A percentile compares a stretch with the other conserved stretches of the same genome.
Conservation (phyloP, 192 early-diverging fungal species). For the Phlyctochytrium arcticum region DNA sequence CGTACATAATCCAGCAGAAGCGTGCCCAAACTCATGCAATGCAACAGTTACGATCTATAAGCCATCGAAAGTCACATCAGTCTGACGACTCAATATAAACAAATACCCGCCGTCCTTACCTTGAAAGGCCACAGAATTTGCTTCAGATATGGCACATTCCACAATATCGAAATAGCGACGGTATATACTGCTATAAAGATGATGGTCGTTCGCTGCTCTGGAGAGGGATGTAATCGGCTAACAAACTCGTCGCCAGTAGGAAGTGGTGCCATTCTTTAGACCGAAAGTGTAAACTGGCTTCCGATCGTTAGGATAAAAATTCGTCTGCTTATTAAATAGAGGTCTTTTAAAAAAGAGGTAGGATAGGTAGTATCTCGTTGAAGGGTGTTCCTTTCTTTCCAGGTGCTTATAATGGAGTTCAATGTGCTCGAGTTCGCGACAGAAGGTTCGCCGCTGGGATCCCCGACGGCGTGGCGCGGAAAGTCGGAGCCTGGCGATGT, state of each 20-base stretch:
- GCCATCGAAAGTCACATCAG: background rate
- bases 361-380: no score
- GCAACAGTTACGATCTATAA: constrained; percentile 78
- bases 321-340: no score
- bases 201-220: constrained; percentile 43
- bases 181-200: constrained; percentile 47
- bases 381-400: no score
- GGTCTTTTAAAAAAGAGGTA: no score
- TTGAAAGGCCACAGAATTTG: constrained; percentile 92
- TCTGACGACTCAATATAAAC: background rate
- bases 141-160: constrained; percentile 85
- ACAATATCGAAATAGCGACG: constrained; percentile 45
- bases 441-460: no score
- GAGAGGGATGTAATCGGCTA: constrained; percentile 21
- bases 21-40: constrained; percentile 95
- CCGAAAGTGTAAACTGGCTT: no score
- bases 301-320: no score
- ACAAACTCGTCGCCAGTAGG: constrained; percentile 1
- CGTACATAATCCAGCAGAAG: constrained; percentile 78
- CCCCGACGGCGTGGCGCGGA: no score
- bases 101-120: constrained; percentile 37
- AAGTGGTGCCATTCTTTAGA: background rate
- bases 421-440: no score
- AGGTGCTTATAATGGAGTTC: no score
- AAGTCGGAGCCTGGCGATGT: no score